Percentiles rank a stretch among this genome's conserved stretches.
These are phyloP conservation scores for Xylariaceae sp. DNA, from an alignment of 2,329 filamentous ascomycete species.

Conservation along the genomic window DNA sequence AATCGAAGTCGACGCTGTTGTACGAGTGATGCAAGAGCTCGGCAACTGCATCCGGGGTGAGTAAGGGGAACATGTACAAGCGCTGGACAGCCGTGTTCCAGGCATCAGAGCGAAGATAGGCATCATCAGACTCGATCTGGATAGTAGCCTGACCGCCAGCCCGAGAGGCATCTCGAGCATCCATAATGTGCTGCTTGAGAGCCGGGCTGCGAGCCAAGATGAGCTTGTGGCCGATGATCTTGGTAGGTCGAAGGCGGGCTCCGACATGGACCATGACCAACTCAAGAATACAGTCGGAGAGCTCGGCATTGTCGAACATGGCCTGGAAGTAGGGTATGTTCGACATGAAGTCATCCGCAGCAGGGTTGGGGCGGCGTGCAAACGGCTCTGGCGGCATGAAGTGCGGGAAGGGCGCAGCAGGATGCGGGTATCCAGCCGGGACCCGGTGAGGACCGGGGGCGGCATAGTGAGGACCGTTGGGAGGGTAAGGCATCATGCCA, in stretches of 20 bases:
- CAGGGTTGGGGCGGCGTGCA: slow-evolving; percentile 12
- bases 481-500: slow-evolving; percentile 30
- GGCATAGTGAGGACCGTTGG: slow-evolving; percentile 26
- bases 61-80: slow-evolving; percentile 48
- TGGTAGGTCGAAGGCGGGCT: slow-evolving; percentile 29
- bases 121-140: slow-evolving; percentile 41
- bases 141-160: slow-evolving; percentile 30
- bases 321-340: slow-evolving; percentile 26
- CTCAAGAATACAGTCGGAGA: slow-evolving; percentile 36
- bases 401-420: slow-evolving; percentile 18
- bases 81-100: slow-evolving; percentile 51
- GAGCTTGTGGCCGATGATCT: slow-evolving; percentile 47
- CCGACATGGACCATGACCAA: slow-evolving; percentile 28
- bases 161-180: slow-evolving; percentile 25
- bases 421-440: slow-evolving; percentile 11
- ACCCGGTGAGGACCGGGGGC: slow-evolving; percentile 13
- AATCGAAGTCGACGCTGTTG: slow-evolving; percentile 28
- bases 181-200: slow-evolving; percentile 26
- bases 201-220: slow-evolving; percentile 46
- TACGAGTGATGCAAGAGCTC: slow-evolving; percentile 16
- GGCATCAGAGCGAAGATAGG: slow-evolving; percentile 46
- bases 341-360: slow-evolving; percentile 19
- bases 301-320: slow-evolving; percentile 31
- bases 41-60: slow-evolving; percentile 26
- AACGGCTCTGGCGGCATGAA: slow-evolving; percentile 19